phyloP scores from a whole-genome alignment of 805 yeast species.

The Metschnikowia chrysomelidarum region DNA sequence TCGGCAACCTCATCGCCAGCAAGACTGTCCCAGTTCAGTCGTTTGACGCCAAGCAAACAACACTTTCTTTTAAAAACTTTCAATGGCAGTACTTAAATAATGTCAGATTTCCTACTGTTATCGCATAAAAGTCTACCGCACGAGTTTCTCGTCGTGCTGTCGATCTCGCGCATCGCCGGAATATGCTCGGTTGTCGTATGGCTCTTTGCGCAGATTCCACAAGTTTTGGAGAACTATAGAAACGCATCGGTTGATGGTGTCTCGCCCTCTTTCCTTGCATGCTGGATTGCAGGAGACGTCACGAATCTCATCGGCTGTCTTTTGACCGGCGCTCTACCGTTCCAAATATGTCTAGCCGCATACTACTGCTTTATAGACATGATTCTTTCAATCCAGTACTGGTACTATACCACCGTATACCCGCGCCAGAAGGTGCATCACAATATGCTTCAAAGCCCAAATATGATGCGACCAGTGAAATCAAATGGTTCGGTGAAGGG shows the following conservation, averaged over 20 bases:
- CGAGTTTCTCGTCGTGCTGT: constrained; percentile 14
- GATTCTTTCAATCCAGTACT: constrained; percentile 18
- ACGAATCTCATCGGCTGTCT: constrained; percentile 67
- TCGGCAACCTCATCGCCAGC: no score
- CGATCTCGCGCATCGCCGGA: constrained; percentile 18
- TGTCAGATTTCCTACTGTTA: no score
- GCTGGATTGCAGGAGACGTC: constrained; percentile 40
- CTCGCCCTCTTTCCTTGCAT: constrained; percentile 28
- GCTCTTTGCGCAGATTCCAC: constrained; percentile 33
- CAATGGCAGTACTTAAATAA: no score
- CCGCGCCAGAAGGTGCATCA: constrained; percentile 37
- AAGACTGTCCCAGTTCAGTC: no score
- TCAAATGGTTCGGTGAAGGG: constrained; percentile 12
- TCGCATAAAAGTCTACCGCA: no score
- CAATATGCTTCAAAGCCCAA: constrained; percentile 38
- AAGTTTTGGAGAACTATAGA: constrained; percentile 27
- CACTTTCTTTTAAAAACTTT: no score
- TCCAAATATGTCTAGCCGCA: constrained; percentile 68
- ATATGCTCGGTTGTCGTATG: constrained; percentile 23
- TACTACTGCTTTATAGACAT: constrained; percentile 55
- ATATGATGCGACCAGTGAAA: constrained; percentile 27
- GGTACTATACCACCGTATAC: constrained; percentile 21
- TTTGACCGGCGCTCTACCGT: constrained; percentile 74
- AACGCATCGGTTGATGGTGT: constrained; percentile 38
- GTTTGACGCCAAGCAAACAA: no score